These are phyloP conservation scores for Podaxis sp. DNA, from an alignment of 768 basidiomycete species.

Conservation along the genomic window DNA sequence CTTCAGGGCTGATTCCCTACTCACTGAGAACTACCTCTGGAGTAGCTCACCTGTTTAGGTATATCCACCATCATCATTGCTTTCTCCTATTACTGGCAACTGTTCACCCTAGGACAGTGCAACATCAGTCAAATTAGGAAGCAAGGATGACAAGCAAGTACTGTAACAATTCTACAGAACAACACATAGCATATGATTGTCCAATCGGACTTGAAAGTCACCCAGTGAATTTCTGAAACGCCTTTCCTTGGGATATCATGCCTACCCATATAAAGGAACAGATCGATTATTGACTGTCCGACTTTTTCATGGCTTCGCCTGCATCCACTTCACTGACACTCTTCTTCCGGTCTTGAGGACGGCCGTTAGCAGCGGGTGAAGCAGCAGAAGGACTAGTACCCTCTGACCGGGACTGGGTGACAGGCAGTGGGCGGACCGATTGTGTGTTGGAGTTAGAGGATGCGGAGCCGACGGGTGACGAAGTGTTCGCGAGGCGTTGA, in stretches of 20 bases:
- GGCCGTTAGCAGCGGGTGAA: conserved; percentile 20
- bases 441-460: conserved; percentile 30
- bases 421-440: conserved; percentile 26
- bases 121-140: not conserved
- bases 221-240: not conserved
- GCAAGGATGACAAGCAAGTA: conserved; percentile 6
- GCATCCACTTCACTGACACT: conserved; percentile 33
- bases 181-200: not conserved
- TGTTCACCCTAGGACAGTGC: no score
- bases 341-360: conserved; percentile 24
- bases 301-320: conserved; percentile 30
- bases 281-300: conserved; percentile 28
- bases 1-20: no score
- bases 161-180: conserved; percentile 11
- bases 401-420: conserved; percentile 31
- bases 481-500: conserved; percentile 77
- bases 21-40: no score
- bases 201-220: not conserved
- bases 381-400: conserved; percentile 26
- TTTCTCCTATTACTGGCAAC: no score
- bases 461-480: conserved; percentile 38
- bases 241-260: not conserved
- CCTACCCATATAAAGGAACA: not conserved
- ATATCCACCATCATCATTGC: no score
- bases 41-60: no score